phyloP scores from a whole-genome alignment of 768 basidiomycete genomes.

The Kwoniella shandongensis region DNA sequence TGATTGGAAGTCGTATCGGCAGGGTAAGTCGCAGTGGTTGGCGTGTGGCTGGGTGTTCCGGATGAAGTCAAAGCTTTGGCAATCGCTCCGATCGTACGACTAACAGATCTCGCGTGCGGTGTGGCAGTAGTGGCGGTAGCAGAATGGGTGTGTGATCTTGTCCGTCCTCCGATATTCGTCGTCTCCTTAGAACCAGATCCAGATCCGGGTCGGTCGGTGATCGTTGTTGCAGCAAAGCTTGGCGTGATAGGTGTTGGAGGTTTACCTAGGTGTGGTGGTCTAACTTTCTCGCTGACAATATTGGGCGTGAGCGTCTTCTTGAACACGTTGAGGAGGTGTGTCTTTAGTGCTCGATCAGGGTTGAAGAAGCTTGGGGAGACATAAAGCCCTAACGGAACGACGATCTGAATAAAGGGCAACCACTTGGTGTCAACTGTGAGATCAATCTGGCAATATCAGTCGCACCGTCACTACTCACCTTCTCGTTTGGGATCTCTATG shows the following conservation, averaged over 20 bases:
- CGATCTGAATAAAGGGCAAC: conserved; percentile 8
- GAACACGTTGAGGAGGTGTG: conserved; percentile 30
- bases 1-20: not conserved
- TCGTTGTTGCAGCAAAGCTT: not conserved
- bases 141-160: not conserved
- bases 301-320: conserved; percentile 29
- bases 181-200: too few relatives aligned
- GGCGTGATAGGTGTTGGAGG: conserved; percentile 8
- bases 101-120: conserved; percentile 16
- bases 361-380: conserved; percentile 22
- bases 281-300: conserved; percentile 28
- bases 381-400: conserved; percentile 24
- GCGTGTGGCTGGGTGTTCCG: not conserved
- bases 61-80: conserved; percentile 19
- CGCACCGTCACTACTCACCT: conserved; percentile 49
- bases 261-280: conserved; percentile 24
- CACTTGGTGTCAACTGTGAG: not conserved
- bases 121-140: not conserved
- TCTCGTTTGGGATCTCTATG: conserved; percentile 64
- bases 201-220: not conserved
- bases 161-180: not conserved
- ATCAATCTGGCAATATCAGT: not conserved
- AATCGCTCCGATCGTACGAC: conserved; percentile 21
- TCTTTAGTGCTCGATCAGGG: conserved; percentile 23
- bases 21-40: not conserved